These are phyloP conservation scores for Apiosordaria backusii DNA, from an alignment of 495 filamentous ascomycete species.

Conservation along the genomic window DNA sequence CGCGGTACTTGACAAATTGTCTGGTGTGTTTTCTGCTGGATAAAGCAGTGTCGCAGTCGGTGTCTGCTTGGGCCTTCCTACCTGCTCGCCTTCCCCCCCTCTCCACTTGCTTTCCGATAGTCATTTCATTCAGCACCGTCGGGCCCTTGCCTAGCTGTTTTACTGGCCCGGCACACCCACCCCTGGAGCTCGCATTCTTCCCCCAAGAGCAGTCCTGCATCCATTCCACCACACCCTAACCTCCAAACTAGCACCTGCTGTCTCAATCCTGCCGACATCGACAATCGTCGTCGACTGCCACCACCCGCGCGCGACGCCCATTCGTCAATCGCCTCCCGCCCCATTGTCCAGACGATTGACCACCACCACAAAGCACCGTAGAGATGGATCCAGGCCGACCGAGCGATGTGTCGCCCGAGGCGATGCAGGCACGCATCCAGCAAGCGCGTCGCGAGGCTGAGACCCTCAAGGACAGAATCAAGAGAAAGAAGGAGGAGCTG, in stretches of 20 bases:
- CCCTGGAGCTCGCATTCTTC: conserved; percentile 37
- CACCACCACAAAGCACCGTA: conserved; percentile 19
- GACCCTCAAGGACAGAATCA: conserved; percentile 96
- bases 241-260: conserved; percentile 20
- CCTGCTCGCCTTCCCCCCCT: conserved; percentile 21
- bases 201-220: conserved; percentile 18
- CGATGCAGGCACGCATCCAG: conserved; percentile 77
- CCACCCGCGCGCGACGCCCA: conserved; percentile 13
- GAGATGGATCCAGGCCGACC: conserved; percentile 49
- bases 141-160: conserved; percentile 34
- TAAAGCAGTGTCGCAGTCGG: not conserved
- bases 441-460: conserved; percentile 96
- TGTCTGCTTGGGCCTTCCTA: conserved; percentile 13
- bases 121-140: conserved; percentile 37
- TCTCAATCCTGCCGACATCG: conserved; percentile 28
- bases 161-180: conserved; percentile 31
- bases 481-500: conserved; percentile 98
- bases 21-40: not conserved
- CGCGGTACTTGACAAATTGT: not conserved
- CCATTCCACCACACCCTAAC: conserved; percentile 25
- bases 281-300: conserved; percentile 23
- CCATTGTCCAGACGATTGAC: conserved; percentile 19
- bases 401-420: conserved; percentile 58
- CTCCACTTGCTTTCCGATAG: conserved; percentile 32
- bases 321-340: conserved; percentile 20